A percentile compares a stretch with the other conserved stretches of the same genome.
phyloP scores from a whole-genome alignment of 192 early-diverging fungal species.

The Coemansia sp. region DNA sequence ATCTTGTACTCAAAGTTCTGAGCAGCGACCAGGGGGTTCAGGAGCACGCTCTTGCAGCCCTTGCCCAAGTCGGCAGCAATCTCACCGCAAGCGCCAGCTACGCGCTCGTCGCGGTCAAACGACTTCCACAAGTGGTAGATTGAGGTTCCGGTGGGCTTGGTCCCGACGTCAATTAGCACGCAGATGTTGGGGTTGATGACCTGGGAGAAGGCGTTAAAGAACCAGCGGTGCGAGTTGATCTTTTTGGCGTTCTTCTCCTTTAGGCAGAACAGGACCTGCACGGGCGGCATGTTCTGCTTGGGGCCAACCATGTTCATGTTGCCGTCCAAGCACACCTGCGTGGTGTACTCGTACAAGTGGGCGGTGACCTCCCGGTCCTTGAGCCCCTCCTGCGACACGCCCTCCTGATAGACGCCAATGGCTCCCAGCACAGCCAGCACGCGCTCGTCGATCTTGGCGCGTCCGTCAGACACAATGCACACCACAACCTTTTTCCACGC shows the following conservation, averaged over 20 bases:
- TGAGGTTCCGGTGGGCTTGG: conserved; percentile 75
- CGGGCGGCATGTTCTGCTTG: conserved; percentile 72
- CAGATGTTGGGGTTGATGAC: conserved; percentile 84
- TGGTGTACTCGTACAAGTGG: conserved; percentile 91
- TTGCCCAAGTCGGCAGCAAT: conserved; percentile 84
- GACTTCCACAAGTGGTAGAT: conserved; percentile 94
- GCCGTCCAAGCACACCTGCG: conserved; percentile 66
- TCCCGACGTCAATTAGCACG: conserved; percentile 91
- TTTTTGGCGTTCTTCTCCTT: conserved; percentile 93
- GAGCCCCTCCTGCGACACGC: conserved; percentile 67
- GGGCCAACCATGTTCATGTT: conserved; percentile 65
- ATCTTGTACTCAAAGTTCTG: conserved; percentile 99
- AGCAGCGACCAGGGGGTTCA: conserved; percentile 88
- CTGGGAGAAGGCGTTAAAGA: conserved; percentile 90
- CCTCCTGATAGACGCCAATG: conserved; percentile 76
- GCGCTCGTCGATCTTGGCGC: conserved; percentile 74
- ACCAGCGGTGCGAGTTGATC: conserved; percentile 96
- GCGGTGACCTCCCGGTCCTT: conserved; percentile 69
- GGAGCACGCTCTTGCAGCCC: conserved; percentile 59
- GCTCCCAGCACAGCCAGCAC: conserved; percentile 76
- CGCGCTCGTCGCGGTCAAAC: conserved; percentile 74
- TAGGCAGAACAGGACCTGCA: conserved; percentile 88
- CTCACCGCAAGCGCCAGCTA: conserved; percentile 95
- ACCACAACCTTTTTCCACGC: conserved; percentile 94
- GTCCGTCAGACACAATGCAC: conserved; percentile 89